Conservation (phyloP, 768 basidiomycete species). For the Chalciporus piperatus region DNA sequence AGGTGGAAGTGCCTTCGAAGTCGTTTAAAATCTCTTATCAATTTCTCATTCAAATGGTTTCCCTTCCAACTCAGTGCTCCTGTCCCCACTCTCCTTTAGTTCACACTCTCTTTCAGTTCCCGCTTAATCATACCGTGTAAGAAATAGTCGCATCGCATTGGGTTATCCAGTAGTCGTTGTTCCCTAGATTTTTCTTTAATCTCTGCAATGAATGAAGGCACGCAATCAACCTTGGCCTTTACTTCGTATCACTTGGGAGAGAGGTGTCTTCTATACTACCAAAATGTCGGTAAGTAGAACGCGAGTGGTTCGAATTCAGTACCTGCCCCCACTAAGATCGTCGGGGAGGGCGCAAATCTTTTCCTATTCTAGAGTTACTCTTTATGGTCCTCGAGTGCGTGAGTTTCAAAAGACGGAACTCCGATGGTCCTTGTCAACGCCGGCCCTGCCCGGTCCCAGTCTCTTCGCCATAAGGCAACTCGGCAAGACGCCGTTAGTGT, state of each 20-base stretch:
- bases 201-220: constrained; percentile 15
- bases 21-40: constrained; percentile 35
- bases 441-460: not conserved
- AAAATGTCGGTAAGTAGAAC: too few species aligned
- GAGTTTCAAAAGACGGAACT: constrained; percentile 4
- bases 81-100: not conserved
- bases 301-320: too few species aligned
- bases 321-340: too few species aligned
- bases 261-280: too few species aligned
- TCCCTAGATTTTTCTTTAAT: constrained; percentile 24
- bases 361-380: not conserved
- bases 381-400: too few species aligned
- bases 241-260: too few species aligned
- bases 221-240: too few species aligned
- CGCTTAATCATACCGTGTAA: constrained; percentile 16
- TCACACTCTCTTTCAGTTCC: not conserved
- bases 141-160: constrained; percentile 16
- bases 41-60: not conserved
- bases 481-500: too few species aligned
- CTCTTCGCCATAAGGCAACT: not conserved
- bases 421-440: constrained; percentile 6
- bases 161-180: constrained; percentile 12
- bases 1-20: constrained; percentile 57
- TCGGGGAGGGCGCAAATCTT: not conserved
- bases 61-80: not conserved